Evolutionary conservation across 2,329 filamentous ascomycete genomes (phyloP).

Genomic region (Penicillium oxalicum): DNA sequence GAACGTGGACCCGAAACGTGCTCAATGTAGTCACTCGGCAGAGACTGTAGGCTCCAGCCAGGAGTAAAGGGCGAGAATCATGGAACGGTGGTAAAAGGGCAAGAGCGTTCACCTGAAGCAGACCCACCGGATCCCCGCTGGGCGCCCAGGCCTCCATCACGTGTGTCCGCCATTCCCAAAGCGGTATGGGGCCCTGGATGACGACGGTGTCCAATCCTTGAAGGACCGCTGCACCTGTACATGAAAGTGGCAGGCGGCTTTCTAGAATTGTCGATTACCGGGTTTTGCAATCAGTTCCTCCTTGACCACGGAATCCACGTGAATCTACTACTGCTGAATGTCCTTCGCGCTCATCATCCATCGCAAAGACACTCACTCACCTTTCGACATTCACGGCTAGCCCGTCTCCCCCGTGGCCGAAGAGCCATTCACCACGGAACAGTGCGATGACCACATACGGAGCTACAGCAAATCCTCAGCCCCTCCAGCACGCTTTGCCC

Average conservation of each 20-base stretch:
- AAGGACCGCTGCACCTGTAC: constrained; percentile 5
- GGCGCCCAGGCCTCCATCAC: constrained; percentile 9
- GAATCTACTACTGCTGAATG: not conserved
- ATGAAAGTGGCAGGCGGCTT: not conserved
- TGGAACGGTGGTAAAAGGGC: constrained; percentile 1
- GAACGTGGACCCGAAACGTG: not conserved
- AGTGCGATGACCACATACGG: constrained; percentile 5
- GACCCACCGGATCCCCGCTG: not conserved
- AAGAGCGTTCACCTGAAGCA: not conserved
- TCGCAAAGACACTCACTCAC: not conserved
- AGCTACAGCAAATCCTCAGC: not conserved
- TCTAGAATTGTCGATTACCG: too few relatives aligned
- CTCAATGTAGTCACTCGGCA: constrained; percentile 10
- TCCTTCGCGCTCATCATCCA: not conserved
- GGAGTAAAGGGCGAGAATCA: too few relatives aligned
- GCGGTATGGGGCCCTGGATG: constrained; percentile 8
- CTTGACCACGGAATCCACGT: not conserved
- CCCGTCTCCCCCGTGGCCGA: constrained; percentile 4
- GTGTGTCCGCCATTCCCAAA: constrained; percentile 7
- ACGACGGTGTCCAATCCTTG: constrained; percentile 16
- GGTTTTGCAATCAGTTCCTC: too few relatives aligned
- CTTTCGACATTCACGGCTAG: constrained; percentile 1
- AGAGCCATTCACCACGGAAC: constrained; percentile 2
- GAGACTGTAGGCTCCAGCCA: not conserved
- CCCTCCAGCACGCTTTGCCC: too few relatives aligned